A percentile compares a stretch with the other conserved stretches of the same genome.
Evolutionary conservation across 257 asterid species (phyloP).

Genomic region (Haberlea rhodopensis): DNA sequence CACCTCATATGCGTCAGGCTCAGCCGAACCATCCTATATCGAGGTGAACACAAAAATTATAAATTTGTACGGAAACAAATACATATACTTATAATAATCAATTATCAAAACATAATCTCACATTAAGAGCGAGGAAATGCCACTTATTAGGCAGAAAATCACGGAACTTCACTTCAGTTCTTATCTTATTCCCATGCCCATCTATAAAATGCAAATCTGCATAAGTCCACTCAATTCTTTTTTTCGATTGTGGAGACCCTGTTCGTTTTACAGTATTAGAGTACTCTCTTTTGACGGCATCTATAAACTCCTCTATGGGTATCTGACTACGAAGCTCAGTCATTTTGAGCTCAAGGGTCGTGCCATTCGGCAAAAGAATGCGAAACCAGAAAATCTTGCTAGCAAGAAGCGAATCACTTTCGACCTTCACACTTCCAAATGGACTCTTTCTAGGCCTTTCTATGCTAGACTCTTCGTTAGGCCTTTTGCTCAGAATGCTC

Average conservation of each 20-base stretch:
- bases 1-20: conserved; percentile 56
- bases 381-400: conserved; percentile 34
- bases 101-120: conserved; percentile 25
- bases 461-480: conserved; percentile 18
- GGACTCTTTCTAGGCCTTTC: conserved; percentile 33
- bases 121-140: conserved; percentile 47
- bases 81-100: neutral
- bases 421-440: conserved; percentile 9
- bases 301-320: conserved; percentile 37
- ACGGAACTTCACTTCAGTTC: conserved; percentile 27
- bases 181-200: conserved; percentile 31
- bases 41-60: conserved; percentile 18
- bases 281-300: conserved; percentile 29
- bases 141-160: conserved; percentile 33
- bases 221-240: conserved; percentile 46
- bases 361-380: conserved; percentile 57
- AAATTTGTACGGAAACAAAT: neutral
- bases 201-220: conserved; percentile 45
- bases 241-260: conserved; percentile 8
- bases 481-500: conserved; percentile 38
- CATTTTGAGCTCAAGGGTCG: conserved; percentile 40
- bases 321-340: conserved; percentile 22
- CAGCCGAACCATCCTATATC: conserved; percentile 64
- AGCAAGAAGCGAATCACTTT: conserved; percentile 5
- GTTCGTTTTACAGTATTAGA: conserved; percentile 9